phyloP scores from a whole-genome alignment of 2,329 filamentous ascomycete species.

The Trichoderma gracile region DNA sequence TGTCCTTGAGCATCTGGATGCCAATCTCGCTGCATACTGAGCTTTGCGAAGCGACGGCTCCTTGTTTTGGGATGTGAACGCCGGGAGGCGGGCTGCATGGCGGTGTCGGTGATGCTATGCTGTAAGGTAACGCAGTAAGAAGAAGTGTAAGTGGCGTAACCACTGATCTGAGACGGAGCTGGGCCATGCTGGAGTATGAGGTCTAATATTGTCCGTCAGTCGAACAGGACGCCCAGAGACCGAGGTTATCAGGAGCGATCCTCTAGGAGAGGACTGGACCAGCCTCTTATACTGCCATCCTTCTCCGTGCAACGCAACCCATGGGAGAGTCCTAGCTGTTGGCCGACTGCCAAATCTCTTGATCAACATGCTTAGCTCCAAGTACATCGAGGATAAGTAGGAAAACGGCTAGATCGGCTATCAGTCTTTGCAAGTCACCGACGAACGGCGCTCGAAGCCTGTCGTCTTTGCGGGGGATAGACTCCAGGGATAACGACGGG shows the following conservation, averaged over 20 bases:
- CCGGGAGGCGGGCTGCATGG: conserved; percentile 4
- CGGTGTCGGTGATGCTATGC: conserved; percentile 8
- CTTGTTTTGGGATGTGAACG: conserved; percentile 37
- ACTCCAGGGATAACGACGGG: neutral
- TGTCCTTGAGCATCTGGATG: conserved; percentile 55
- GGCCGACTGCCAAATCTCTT: neutral
- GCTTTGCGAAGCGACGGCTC: conserved; percentile 64
- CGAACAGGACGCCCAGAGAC: no score
- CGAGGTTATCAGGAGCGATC: no score
- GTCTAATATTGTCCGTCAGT: no score
- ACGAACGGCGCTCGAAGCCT: neutral
- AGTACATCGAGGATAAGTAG: neutral
- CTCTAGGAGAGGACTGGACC: neutral
- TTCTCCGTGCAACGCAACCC: neutral
- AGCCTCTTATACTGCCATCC: neutral
- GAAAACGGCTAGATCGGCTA: neutral
- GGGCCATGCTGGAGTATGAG: conserved; percentile 6
- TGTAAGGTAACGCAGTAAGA: conserved; percentile 2
- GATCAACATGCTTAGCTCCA: neutral
- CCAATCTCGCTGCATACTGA: conserved; percentile 61
- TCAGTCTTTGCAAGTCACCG: neutral
- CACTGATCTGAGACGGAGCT: conserved; percentile 6
- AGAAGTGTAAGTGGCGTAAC: neutral
- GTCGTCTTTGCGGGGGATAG: neutral
- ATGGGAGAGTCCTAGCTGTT: neutral